These are phyloP conservation scores for Tephrocybe sp. DNA, from an alignment of 768 basidiomycete species.

Conservation along the genomic window DNA sequence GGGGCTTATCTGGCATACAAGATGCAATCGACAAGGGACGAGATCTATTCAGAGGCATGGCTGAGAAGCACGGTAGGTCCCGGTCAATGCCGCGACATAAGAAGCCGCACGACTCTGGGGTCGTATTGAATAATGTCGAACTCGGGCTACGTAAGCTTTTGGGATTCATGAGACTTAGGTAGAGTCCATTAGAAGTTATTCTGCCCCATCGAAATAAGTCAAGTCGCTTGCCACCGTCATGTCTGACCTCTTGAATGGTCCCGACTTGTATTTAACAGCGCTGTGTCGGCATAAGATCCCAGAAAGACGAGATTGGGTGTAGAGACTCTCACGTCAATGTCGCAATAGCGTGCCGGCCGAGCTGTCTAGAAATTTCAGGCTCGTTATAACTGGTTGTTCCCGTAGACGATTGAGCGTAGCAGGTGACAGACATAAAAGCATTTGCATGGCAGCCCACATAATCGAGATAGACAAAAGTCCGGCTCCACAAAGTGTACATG, in stretches of 20 bases:
- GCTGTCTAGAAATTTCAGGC: slow-evolving; percentile 1
- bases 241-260: neutral
- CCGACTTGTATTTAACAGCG: neutral
- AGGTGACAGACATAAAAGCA: slow-evolving; percentile 3
- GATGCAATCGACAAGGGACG: slow-evolving; percentile 9
- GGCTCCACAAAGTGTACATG: slow-evolving; percentile 6
- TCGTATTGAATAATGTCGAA: slow-evolving; percentile 2
- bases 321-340: slow-evolving; percentile 11
- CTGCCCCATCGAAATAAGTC: neutral
- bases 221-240: slow-evolving; percentile 1
- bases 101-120: slow-evolving; percentile 9
- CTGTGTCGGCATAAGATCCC: slow-evolving; percentile 1
- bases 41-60: slow-evolving; percentile 9
- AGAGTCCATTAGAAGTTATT: neutral
- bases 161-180: neutral
- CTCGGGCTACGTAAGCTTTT: slow-evolving; percentile 7
- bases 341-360: slow-evolving; percentile 11
- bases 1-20: slow-evolving; percentile 3
- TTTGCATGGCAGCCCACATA: neutral
- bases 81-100: slow-evolving; percentile 15
- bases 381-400: too few species aligned
- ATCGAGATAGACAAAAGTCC: neutral
- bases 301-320: neutral
- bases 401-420: slow-evolving; percentile 4
- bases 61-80: slow-evolving; percentile 7